Conservation (phyloP, 108 stramenopile species). For the Epithemia pelagica region DNA sequence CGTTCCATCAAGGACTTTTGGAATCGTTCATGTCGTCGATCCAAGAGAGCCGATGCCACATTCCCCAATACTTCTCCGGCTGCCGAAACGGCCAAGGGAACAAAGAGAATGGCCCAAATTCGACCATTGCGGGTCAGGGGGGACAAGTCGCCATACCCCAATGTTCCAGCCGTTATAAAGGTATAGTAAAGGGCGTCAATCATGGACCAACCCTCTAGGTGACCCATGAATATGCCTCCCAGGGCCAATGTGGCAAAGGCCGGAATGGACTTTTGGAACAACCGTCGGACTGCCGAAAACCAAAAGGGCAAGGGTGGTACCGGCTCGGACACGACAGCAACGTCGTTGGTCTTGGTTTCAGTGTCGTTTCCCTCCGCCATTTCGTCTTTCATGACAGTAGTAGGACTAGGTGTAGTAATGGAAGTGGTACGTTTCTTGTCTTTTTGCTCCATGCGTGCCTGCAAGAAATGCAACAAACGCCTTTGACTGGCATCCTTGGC, state of each 20-base stretch:
- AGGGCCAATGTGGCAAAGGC: constrained; percentile 13
- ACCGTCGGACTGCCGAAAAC: constrained; percentile 2
- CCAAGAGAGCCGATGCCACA: constrained; percentile 25
- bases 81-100: constrained; percentile 44
- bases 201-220: constrained; percentile 30
- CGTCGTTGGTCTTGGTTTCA: not conserved
- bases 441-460: not conserved
- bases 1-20: constrained; percentile 11
- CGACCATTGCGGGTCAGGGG: constrained; percentile 26
- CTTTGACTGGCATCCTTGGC: constrained; percentile 10
- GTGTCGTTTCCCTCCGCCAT: not conserved
- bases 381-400: not conserved
- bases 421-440: not conserved
- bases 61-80: constrained; percentile 38
- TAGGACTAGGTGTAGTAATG: not conserved
- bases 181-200: constrained; percentile 36
- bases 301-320: not conserved
- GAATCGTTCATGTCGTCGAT: constrained; percentile 21
- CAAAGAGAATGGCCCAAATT: constrained; percentile 30
- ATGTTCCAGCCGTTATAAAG: constrained; percentile 36
- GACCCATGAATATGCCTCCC: constrained; percentile 13
- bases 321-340: not conserved
- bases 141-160: constrained; percentile 53
- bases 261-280: constrained; percentile 4
- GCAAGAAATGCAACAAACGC: not conserved